These are phyloP conservation scores for Collariella sp. DNA, from an alignment of 495 filamentous ascomycete species.

Conservation along the genomic window DNA sequence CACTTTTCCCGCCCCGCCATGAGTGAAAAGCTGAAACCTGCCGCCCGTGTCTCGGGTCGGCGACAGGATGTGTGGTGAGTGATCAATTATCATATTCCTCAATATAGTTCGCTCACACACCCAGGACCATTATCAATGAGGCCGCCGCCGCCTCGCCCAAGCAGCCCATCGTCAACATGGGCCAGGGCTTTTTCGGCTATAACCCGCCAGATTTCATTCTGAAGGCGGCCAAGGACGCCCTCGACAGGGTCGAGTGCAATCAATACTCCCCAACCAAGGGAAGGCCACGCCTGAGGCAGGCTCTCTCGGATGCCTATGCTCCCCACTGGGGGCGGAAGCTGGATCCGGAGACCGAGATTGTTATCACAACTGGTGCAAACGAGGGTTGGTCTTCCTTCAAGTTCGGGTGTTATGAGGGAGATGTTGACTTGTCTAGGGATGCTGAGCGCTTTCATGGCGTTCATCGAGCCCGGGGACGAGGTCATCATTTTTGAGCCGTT, in stretches of 20 bases:
- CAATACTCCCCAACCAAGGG: conserved; percentile 96
- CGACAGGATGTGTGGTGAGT: conserved; percentile 89
- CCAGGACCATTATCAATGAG: conserved; percentile 92
- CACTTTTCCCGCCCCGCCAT: conserved; percentile 21
- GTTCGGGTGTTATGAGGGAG: neutral
- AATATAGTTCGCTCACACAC: neutral
- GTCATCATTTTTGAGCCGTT: conserved; percentile 98
- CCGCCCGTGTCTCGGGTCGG: conserved; percentile 67
- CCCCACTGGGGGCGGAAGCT: conserved; percentile 71
- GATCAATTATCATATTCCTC: neutral
- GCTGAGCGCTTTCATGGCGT: conserved; percentile 95
- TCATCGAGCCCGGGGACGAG: conserved; percentile 89
- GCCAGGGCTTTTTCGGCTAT: conserved; percentile 96
- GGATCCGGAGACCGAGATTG: conserved; percentile 83
- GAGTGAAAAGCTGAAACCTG: conserved; percentile 51
- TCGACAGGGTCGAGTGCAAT: conserved; percentile 94
- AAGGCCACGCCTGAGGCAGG: conserved; percentile 80
- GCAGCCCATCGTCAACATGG: conserved; percentile 91
- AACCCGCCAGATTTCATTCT: conserved; percentile 90
- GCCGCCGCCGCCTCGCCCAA: conserved; percentile 71
- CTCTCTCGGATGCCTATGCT: conserved; percentile 82
- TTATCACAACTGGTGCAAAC: conserved; percentile 93
- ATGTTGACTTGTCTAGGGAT: conserved; percentile 45
- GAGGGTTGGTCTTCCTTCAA: conserved; percentile 49
- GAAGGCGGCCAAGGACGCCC: conserved; percentile 78